These are phyloP conservation scores for Alternaria longipes DNA, from an alignment of 2,329 filamentous ascomycete species.

Conservation along the genomic window DNA sequence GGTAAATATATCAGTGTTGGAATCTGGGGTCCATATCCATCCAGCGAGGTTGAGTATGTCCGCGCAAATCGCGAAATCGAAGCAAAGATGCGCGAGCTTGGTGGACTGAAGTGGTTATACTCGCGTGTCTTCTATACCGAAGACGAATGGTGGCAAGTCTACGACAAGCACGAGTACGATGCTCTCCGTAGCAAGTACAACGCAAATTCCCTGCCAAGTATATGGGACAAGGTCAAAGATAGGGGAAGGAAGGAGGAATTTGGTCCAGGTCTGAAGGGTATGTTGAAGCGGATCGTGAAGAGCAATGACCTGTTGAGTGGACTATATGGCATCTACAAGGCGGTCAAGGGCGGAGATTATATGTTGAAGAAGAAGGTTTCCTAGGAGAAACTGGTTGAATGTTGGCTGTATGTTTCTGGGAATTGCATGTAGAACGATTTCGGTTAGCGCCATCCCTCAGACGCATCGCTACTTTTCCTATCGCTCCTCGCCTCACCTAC, in stretches of 20 bases:
- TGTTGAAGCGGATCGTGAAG: constrained; percentile 35
- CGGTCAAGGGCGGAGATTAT: constrained; percentile 45
- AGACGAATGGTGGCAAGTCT: constrained; percentile 73
- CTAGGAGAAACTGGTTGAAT: background rate
- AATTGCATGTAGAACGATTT: background rate
- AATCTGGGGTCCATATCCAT: constrained; percentile 80
- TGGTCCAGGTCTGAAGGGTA: constrained; percentile 31
- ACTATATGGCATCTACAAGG: constrained; percentile 52
- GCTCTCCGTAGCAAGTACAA: constrained; percentile 69
- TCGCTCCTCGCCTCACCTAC: background rate
- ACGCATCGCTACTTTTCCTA: background rate
- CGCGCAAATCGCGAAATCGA: constrained; percentile 76
- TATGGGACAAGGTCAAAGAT: constrained; percentile 71
- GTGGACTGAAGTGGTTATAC: constrained; percentile 87
- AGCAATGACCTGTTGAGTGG: constrained; percentile 47
- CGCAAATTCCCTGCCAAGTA: constrained; percentile 69
- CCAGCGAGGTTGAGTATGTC: constrained; percentile 67
- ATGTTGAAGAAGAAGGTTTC: constrained; percentile 37
- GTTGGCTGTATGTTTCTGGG: background rate
- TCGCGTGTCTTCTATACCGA: constrained; percentile 85
- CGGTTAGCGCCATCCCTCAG: background rate
- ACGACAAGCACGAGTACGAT: constrained; percentile 69
- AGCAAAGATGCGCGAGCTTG: constrained; percentile 71
- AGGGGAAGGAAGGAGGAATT: constrained; percentile 41
- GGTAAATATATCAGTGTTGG: constrained; percentile 55